Conservation (phyloP, 2,329 filamentous ascomycete species). For the Amauroascus niger region DNA sequence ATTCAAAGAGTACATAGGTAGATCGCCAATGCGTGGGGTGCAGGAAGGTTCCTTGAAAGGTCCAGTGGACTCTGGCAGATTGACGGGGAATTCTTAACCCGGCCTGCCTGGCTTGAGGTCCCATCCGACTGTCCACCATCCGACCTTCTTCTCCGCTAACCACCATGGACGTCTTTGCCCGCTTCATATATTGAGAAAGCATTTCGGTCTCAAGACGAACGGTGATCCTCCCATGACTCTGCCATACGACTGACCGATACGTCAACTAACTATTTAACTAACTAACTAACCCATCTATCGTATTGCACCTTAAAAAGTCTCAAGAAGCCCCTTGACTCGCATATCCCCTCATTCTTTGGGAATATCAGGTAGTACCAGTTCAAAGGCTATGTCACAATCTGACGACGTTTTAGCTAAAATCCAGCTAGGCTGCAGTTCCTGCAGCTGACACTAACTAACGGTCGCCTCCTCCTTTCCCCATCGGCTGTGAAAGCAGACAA, state of each 20-base stretch:
- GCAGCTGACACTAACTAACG: slow-evolving; percentile 6
- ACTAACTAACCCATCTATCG: not conserved
- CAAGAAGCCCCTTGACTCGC: not conserved
- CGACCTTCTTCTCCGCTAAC: no score
- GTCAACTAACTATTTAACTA: not conserved
- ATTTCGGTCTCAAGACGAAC: no score
- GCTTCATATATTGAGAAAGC: no score
- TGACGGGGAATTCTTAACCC: not conserved
- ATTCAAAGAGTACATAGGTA: no score
- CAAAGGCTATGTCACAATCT: not conserved
- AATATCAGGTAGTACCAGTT: not conserved
- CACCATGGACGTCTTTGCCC: no score
- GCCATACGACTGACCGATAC: not conserved
- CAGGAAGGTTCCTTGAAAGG: no score
- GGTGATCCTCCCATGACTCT: not conserved
- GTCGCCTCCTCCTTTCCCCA: not conserved
- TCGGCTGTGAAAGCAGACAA: not conserved
- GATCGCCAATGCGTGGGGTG: no score
- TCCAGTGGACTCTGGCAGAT: no score
- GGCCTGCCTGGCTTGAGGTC: not conserved
- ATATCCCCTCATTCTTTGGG: not conserved
- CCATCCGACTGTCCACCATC: no score
- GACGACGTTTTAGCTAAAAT: not conserved
- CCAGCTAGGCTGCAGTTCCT: slow-evolving; percentile 5
- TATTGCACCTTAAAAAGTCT: no score